Base-by-base conservation (phyloP, 331 rosid genomes). In the Quercus phellos region DNA sequence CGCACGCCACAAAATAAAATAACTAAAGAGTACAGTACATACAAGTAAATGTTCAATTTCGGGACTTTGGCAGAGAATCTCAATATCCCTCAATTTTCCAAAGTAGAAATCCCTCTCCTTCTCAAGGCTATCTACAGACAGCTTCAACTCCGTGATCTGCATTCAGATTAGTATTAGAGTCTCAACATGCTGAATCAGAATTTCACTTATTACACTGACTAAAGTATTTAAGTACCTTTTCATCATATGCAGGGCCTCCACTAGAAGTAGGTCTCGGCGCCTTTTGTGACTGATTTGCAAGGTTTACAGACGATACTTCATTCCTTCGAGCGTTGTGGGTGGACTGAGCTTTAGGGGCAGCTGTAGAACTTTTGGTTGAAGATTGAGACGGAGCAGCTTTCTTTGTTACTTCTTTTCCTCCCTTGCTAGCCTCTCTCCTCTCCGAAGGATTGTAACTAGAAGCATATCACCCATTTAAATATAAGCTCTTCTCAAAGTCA, bases 61-160 rank as follows among this genome's bases (percentile, higher is more conserved):
- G 0, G 91, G 97, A 81, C 74, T 86, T 80, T 95, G 98, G 79
- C 98, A 92, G 14, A 92, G 86, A 72, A 92, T 89, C 86, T 94
- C 98, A 72, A 94, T 89, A 64, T 94, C 99, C 77, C 99, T 87
- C 74, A 92, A 83, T 79, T 94, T 94, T 0, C 88, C 89, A 70
- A 94, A 94, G 81, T 95, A 95, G 88, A 91, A 95, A 64, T 95
- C 98, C 38, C 99, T 74, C 73, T 95, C 98, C 88, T 95, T 95
- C 89, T 95, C 99, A 70, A 95, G 99, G 80, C 96, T 91, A 72
- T 92, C 97, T 51, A 95, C 88, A 10, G 99, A 95, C 21, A 95
- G 77, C 78, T 95, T 95, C 89, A 94, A 75, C 74, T 88, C 96
- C 0, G 99, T 94, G 80, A 94, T 85, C 99, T 94, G 90, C 90